Evolutionary conservation across 2,329 filamentous ascomycete genomes (phyloP).

Genomic region (Fusarium algeriense): DNA sequence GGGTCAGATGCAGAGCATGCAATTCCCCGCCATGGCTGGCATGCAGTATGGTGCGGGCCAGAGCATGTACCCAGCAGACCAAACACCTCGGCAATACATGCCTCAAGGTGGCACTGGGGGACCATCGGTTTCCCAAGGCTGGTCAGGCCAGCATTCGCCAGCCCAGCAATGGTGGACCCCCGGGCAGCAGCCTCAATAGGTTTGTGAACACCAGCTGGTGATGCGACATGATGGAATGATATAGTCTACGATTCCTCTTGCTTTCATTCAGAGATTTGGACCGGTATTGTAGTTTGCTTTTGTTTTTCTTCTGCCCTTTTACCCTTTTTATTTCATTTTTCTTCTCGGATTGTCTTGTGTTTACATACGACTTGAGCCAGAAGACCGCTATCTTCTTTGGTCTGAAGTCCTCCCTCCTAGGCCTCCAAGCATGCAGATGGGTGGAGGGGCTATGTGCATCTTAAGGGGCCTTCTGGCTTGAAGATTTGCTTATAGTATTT

Average conservation of each 20-base stretch:
- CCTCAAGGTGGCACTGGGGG: constrained; percentile 68
- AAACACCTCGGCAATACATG: constrained; percentile 76
- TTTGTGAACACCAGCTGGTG: constrained; percentile 5
- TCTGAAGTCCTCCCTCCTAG: constrained; percentile 51
- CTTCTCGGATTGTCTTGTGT: constrained; percentile 9
- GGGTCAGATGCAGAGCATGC: constrained; percentile 70
- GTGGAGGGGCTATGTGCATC: constrained; percentile 54
- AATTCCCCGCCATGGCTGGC: constrained; percentile 72
- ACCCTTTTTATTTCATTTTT: not conserved
- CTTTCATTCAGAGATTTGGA: constrained; percentile 26
- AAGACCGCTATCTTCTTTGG: constrained; percentile 40
- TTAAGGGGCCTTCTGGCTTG: constrained; percentile 45
- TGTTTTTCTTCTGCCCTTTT: constrained; percentile 16
- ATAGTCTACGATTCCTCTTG: constrained; percentile 26
- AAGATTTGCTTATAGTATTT: constrained; percentile 52
- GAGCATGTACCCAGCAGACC: constrained; percentile 71
- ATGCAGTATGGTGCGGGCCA: constrained; percentile 69
- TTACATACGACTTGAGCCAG: constrained; percentile 27
- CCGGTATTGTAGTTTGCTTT: constrained; percentile 21
- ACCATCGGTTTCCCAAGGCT: constrained; percentile 65
- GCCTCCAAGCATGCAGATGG: constrained; percentile 54
- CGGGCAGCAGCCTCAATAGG: constrained; percentile 60
- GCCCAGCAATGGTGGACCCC: constrained; percentile 69
- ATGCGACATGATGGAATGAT: constrained; percentile 44
- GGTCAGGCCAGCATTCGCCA: constrained; percentile 72